Base-by-base conservation (phyloP, 805 yeast species). In the Clavispora vitiphila region DNA sequence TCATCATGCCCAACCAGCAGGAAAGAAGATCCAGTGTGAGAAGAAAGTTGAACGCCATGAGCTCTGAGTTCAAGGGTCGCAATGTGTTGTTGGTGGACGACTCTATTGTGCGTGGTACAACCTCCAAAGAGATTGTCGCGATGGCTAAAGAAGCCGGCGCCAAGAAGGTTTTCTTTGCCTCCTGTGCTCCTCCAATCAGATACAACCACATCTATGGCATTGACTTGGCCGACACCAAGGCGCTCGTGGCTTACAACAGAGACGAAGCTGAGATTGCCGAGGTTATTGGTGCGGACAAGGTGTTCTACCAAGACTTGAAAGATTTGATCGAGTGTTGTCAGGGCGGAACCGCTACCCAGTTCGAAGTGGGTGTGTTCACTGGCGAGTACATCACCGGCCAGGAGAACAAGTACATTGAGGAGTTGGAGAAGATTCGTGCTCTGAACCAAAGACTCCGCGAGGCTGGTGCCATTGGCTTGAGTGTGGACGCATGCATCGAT, bases 81-180 rank as follows among this genome's bases (percentile, higher is more conserved):
- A 81, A 81, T 47, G 98, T 93, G 18, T 71, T 93, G 49, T 75
- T 93, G 40, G 97, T 93, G 34, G 99, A 93, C 65, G 99, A 93
- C 65, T 88, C 97, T 21, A 91, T 93, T 50, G 99, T 93, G 8
- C 81, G 99, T 62, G 99, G 99, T 48, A 93, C 99, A 16, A 93
- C 99, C 3, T 89, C 97, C 6, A 85, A 80, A 62, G 99, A 93
- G 69, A 93, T 93, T 51, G 95, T 93, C 25, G 84, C 81, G 51
- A 93, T 93, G 99, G 99, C 99, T n/a, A 78, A 85, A 54, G 99
- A 93, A 64, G 96, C 98, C 5, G 99, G 99, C 44, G 99, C 99
- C 35, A 81, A 78, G 47, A 83, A 81, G 54, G 99, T 93, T n/a
- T 91, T 79, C 61, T 84, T 93, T 63, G 99, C 99, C 0, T 86